Percentiles rank a stretch among this genome's conserved stretches.
Conservation (phyloP, 2,329 filamentous ascomycete species). For the Claviceps pazoutovae region DNA sequence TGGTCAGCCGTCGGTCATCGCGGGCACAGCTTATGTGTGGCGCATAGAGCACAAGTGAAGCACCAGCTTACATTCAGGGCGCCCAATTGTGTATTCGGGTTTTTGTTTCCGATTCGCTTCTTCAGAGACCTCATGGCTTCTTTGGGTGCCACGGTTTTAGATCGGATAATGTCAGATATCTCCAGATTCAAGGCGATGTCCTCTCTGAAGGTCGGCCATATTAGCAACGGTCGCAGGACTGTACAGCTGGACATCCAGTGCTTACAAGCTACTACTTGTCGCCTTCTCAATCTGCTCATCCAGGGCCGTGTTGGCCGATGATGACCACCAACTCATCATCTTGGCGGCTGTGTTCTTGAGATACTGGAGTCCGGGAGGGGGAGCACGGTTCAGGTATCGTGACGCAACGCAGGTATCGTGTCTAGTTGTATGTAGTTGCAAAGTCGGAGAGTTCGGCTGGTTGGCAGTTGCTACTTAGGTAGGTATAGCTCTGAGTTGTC, state of each 20-base stretch:
- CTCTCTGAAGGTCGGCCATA: conserved; percentile 42
- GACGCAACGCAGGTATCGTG: neutral
- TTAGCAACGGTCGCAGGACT: conserved; percentile 2
- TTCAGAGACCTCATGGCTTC: conserved; percentile 97
- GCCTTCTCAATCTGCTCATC: conserved; percentile 96
- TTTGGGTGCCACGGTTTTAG: conserved; percentile 92
- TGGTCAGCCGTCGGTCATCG: neutral
- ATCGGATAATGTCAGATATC: conserved; percentile 93
- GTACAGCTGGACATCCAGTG: conserved; percentile 1
- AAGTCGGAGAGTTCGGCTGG: neutral
- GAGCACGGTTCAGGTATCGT: neutral
- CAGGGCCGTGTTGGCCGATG: conserved; percentile 74
- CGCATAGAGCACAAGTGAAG: neutral
- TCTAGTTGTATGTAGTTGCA: neutral
- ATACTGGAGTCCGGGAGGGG: neutral
- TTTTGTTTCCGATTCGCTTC: conserved; percentile 88
- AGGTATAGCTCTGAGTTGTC: neutral
- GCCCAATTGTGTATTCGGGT: conserved; percentile 90
- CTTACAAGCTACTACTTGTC: conserved; percentile 83
- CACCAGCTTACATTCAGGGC: conserved; percentile 60
- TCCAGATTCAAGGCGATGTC: conserved; percentile 96
- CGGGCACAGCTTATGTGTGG: neutral
- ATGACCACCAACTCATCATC: conserved; percentile 94
- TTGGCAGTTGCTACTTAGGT: neutral
- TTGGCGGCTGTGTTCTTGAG: conserved; percentile 7